Percentiles rank a stretch among this genome's conserved stretches.
Conservation (phyloP, 2,329 filamentous ascomycete species). For the Monilinia fructicola region DNA sequence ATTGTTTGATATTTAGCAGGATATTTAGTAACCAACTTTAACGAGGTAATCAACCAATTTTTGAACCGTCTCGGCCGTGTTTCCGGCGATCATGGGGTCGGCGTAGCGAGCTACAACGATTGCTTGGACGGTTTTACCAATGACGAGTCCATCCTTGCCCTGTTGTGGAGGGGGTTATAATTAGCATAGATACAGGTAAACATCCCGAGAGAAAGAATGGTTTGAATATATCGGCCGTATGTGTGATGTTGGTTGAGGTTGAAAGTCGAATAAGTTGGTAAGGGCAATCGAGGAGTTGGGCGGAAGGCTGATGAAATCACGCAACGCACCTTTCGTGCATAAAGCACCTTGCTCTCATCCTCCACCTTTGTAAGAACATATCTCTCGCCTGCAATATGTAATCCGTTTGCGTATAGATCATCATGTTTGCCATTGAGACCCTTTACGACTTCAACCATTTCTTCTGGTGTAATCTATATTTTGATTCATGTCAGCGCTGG, state of each 20-base stretch:
- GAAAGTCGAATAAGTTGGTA: background rate
- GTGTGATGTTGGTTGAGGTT: background rate
- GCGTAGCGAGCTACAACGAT: conserved; percentile 86
- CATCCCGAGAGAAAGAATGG: background rate
- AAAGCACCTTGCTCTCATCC: conserved; percentile 66
- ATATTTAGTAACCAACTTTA: conserved; percentile 61
- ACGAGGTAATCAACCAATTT: conserved; percentile 85
- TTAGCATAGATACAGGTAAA: conserved; percentile 5
- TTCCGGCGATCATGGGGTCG: conserved; percentile 70
- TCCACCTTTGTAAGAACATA: conserved; percentile 76
- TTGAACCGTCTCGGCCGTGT: conserved; percentile 76
- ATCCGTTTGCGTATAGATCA: conserved; percentile 68
- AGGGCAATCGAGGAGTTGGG: background rate
- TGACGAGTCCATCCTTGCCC: conserved; percentile 77
- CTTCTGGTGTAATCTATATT: conserved; percentile 54
- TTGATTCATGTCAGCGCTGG: conserved; percentile 12
- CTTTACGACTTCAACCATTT: conserved; percentile 58
- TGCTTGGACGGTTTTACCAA: conserved; percentile 85
- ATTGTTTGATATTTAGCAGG: conserved; percentile 30
- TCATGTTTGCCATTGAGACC: conserved; percentile 54
- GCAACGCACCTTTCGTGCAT: conserved; percentile 75
- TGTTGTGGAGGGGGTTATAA: conserved; percentile 39
- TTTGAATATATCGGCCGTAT: too few species aligned
- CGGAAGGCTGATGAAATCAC: background rate
- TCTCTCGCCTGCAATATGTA: conserved; percentile 74